Percentiles rank a stretch among this genome's conserved stretches.
These are phyloP conservation scores for Coprinellus micaceus DNA, from an alignment of 768 basidiomycete genomes.

Conservation along the genomic window DNA sequence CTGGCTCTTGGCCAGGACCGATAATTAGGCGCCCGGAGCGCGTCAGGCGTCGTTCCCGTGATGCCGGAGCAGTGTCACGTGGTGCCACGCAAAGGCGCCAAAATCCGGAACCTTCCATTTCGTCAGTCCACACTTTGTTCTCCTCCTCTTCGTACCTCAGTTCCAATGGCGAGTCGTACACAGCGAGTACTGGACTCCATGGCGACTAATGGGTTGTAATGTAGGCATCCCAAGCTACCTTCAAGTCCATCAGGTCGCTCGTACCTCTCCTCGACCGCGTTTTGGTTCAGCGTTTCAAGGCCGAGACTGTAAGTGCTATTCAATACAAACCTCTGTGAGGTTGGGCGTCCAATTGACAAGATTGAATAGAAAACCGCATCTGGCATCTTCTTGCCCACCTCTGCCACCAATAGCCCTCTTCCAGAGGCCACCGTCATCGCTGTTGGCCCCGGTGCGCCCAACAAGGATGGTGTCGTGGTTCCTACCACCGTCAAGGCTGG, in stretches of 20 bases:
- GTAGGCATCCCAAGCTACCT: conserved; percentile 46
- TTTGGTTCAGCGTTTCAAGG: conserved; percentile 95
- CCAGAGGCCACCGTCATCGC: conserved; percentile 97
- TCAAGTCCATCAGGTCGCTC: conserved; percentile 91
- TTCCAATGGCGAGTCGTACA: not conserved
- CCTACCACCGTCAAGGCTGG: conserved; percentile 81
- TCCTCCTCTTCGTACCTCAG: not conserved
- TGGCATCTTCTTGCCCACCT: conserved; percentile 93
- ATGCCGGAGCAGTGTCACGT: no score
- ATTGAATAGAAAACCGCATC: conserved; percentile 86
- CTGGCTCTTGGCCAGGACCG: no score
- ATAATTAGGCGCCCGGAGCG: no score
- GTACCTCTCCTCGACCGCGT: conserved; percentile 94
- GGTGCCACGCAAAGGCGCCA: not conserved
- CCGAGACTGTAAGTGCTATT: conserved; percentile 73
- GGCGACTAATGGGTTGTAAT: not conserved
- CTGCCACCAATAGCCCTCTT: conserved; percentile 78
- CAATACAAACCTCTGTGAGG: not conserved
- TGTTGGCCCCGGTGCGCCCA: conserved; percentile 89
- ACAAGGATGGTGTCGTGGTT: conserved; percentile 76
- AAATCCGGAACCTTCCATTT: conserved; percentile 1
- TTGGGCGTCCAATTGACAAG: not conserved
- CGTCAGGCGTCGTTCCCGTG: no score
- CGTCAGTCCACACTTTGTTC: not conserved
- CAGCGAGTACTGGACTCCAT: not conserved